Evolutionary conservation across 345 rosid genomes (phyloP), one percentile per base, ranked within the genome.

Genomic region (Euclidium syriacum): DNA sequence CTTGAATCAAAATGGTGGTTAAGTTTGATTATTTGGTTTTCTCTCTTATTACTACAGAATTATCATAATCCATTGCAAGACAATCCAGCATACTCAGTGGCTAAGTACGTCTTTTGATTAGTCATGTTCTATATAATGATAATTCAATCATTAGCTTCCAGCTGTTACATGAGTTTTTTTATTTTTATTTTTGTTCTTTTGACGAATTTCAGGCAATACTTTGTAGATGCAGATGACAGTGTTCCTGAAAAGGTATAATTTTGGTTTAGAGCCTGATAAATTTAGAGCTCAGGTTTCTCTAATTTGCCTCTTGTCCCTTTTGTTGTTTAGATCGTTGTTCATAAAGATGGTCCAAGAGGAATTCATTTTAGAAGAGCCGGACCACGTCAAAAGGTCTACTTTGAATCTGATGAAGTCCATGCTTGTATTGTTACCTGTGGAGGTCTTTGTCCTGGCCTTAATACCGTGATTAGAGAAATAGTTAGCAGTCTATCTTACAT

Each of bases 351-450:
- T 48, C 84, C 86, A 1, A 85, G 95, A 56, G 97, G 97, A 2
- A 65, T 67, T 67, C 97, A 90, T 78, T 90, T 90, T 72, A 75
- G 92, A 32, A 85, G 97, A 14, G 97, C 95, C 22, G 91, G 97
- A 50, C 91, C 97, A 26, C 95, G 97, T 5, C 91, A 90, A 72
- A 87, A 79, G 90, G 97, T 90, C 7, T 82, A 82, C 72, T 88
- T 88, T 43, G 79, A 79, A 57, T 67, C 86, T 10, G 96, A 85
- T 44, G 94, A 88, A 68, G 96, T 88, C n/a, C 88, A 80, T 50
- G 94, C 94, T 42, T 83, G 90, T 65, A 83, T 88, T 10, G 92
- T 88, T 27, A 88, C 96, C 0, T 88, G 96, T 58, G 96, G 96
- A 2, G 96, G 96, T 51, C 90, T 88, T 40, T 85, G 96, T 63